Evolutionary conservation across 257 asterid species (phyloP).

Genomic region (Solanum verrucosum): DNA sequence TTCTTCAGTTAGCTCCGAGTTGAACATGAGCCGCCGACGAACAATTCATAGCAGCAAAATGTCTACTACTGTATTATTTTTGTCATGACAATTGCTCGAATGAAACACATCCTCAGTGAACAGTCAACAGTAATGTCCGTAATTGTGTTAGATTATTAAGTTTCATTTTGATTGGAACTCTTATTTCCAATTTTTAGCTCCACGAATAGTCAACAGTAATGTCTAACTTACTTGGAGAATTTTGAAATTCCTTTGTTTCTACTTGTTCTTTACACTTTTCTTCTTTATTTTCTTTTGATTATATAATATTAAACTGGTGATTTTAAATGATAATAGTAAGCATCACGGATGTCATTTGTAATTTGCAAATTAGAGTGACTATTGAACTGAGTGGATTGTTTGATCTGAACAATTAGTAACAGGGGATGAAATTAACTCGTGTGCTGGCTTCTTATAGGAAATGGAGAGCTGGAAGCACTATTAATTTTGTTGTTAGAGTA

Average conservation of each 20-base stretch:
- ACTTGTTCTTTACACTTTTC: background rate
- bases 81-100: background rate
- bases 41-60: background rate
- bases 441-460: background rate
- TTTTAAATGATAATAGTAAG: background rate
- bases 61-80: background rate
- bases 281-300: background rate
- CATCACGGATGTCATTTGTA: background rate
- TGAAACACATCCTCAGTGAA: background rate
- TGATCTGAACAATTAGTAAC: background rate
- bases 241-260: background rate
- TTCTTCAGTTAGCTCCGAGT: background rate
- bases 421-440: background rate
- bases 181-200: background rate
- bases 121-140: background rate
- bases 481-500: background rate
- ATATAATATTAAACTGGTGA: background rate
- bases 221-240: background rate
- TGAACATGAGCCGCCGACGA: background rate
- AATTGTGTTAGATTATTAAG: background rate
- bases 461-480: background rate
- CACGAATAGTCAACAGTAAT: background rate
- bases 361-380: background rate
- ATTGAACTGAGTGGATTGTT: background rate
- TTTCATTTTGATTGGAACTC: background rate